Evolutionary conservation across 2,329 filamentous ascomycete species (phyloP), one percentile per base, ranked within the genome.

Genomic region (Penicillium sp.): DNA sequence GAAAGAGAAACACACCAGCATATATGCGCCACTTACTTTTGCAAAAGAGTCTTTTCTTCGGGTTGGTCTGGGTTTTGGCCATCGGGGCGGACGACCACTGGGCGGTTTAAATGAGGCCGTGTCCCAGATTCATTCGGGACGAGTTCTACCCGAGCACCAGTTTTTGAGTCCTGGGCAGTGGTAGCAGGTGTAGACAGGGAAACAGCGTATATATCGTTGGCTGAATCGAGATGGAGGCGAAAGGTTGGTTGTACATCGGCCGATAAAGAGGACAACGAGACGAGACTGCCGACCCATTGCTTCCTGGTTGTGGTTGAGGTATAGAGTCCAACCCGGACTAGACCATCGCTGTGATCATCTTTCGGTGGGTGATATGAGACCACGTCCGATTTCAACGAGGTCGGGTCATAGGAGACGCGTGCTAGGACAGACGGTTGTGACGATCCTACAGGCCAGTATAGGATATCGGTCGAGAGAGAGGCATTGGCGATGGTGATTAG

Each of bases 281-380:
- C 66, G 13, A 75, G 59, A 30, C 68, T 71, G 6, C 72, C 71
- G 8, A 68, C 63, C 71, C 70, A 73, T 62, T 70, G 65, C 43
- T 65, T 69, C 13, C 62, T 41, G 37, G 64, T 65, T 22, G 61
- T 55, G 1, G 63, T 66, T 16, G 56, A 56, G 33, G 59, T 80
- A 58, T 72, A 77, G 29, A 80, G 74, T 51, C 78, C 79, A 6
- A 82, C 69, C 33, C 78, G 75, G 38, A 80, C 68, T 55, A 82
- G 77, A 61, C 76, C 73, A 46, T 76, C 69, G 57, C 77, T 69
- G 33, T 47, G 34, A 40, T 58, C 27, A 38, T 22, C 27, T 42
- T 50, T 53, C 7, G 72, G 71, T 28, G 71, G 69, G 4, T 67
- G 64, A 58, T 72, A 75, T 14, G 70, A 68, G 10, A 68, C 52